Percentiles rank a stretch among this genome's conserved stretches.
phyloP scores from a whole-genome alignment of 768 basidiomycete species.

The Phaffia australis region DNA sequence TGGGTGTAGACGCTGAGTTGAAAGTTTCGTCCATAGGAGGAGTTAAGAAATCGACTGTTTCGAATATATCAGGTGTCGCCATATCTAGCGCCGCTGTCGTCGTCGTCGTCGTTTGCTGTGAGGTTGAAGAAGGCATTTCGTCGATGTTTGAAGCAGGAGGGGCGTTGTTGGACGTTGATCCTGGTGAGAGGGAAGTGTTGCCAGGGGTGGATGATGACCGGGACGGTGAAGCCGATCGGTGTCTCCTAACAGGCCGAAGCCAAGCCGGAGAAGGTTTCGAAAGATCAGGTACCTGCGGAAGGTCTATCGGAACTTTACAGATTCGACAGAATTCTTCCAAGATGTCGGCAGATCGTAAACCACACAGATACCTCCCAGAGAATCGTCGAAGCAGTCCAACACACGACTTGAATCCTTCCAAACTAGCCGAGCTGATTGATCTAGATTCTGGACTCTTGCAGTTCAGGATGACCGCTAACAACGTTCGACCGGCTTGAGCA shows the following conservation, averaged over 20 bases:
- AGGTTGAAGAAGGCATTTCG: background rate
- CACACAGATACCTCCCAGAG: conserved; percentile 84
- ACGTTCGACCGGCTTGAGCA: conserved; percentile 82
- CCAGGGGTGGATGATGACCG: conserved; percentile 12
- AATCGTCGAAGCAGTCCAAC: conserved; percentile 78
- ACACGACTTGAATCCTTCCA: conserved; percentile 77
- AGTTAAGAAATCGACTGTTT: background rate
- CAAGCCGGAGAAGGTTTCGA: conserved; percentile 55
- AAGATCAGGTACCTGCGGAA: conserved; percentile 46
- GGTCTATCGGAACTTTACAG: conserved; percentile 69
- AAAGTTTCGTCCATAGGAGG: background rate
- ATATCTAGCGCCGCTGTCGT: background rate
- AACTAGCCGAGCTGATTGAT: conserved; percentile 63
- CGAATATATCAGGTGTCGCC: background rate
- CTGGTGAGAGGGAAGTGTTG: conserved; percentile 4
- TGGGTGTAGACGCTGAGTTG: background rate
- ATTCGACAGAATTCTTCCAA: conserved; percentile 91
- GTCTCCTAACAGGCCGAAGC: conserved; percentile 62
- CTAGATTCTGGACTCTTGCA: conserved; percentile 71
- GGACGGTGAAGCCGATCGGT: conserved; percentile 43
- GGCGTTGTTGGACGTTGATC: conserved; percentile 4
- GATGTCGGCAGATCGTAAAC: conserved; percentile 69
- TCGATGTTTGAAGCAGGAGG: conserved; percentile 17
- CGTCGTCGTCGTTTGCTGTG: background rate
- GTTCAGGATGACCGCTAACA: conserved; percentile 75